Base-by-base conservation (phyloP, 441 rosid species). In the Viola pubescens region DNA sequence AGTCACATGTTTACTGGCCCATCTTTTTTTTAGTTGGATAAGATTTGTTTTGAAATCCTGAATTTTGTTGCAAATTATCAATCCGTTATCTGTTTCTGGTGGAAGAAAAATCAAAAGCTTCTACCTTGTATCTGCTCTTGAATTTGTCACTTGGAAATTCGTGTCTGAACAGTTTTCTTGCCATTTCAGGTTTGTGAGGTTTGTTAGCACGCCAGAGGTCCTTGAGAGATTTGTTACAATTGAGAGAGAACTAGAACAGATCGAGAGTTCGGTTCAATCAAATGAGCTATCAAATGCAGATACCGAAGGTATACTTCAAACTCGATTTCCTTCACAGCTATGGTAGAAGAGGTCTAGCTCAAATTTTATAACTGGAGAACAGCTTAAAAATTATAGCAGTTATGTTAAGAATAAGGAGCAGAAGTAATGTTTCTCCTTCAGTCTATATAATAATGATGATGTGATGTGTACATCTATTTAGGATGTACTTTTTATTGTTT, bases 121-220 rank as follows among this genome's bases (percentile, higher is more conserved):
- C 2, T 54, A 56, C 19, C 54, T 43, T 42, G 7, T 60, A 1
- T 43, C 34, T 37, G 39, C 9, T 44, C 0, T 4, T 47, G 16
- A 40, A 49, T 61, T 52, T 50, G 13, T 48, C 37, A 53, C 41
- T 12, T 56, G 49, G 50, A 50, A 62, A 37, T 51, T 43, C 34
- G 34, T 26, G 34, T 26, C 34, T 26, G 34, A 26, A 26, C 34
- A 26, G 34, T 52, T 51, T 37, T 7, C 0, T 40, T 49, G 16
- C 60, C 45, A 19, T 44, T 19, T 54, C 75, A 94, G 96, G 74
- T 88, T 90, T 76, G 97, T 94, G 74, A 77, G 88, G 63, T 94
- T 94, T 76, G 91, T 90, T 59, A 85, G 84, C 66, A 76, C 97
- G 6, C 99, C 97, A 7, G 97, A 94, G 83, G 77, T 86, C 79